Base-by-base conservation (phyloP, 257 asterid genomes). In the Solanum chilense region DNA sequence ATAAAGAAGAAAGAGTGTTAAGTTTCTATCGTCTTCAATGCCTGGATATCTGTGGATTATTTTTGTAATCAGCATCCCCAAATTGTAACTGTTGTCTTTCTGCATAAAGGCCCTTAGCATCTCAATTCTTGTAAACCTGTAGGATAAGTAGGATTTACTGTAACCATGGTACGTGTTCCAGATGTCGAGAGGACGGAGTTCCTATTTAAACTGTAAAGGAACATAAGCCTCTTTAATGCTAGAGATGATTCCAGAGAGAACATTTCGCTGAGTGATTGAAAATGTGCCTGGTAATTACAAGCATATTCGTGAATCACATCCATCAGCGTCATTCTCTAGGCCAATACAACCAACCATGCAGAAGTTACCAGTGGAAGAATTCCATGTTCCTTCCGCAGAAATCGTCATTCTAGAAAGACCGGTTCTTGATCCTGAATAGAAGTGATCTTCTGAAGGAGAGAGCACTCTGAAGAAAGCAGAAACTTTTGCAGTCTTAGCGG, bases 331-430 rank as follows among this genome's bases (percentile, higher is more conserved):
- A 14, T 41, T 58, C 60, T 85, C 88, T 33, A 77, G 80, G 39
- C 82, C 88, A 88, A 77, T 66, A 73, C 90, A 88, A 73, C 88
- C 88, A 27, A 85, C 74, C 90, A 88, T 88, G 83, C 86, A 88
- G 49, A 88, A 88, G 31, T 77, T 39, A 25, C 88, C 88, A 62
- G 45, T 64, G 60, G 90, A 88, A 44, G 86, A 58, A 88, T 76
- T 25, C 88, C 88, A 88, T 77, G 45, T 77, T 47, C 86, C 88
- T 80, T 88, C 86, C 0, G 87, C 90, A 13, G 89, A 81, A 29
- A 82, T 68, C 8, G 75, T 87, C 89, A 47, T 68, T 45, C 82
- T 75, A n/a, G 90, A 88, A 66, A 88, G 75, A 33, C 88, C 86
- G 23, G 86, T 45, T 68, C 88, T 64, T 27, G 82, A 86, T 31